Base-by-base conservation (phyloP, 148 eudicot species). In the Vaccinium vitisidaea region DNA sequence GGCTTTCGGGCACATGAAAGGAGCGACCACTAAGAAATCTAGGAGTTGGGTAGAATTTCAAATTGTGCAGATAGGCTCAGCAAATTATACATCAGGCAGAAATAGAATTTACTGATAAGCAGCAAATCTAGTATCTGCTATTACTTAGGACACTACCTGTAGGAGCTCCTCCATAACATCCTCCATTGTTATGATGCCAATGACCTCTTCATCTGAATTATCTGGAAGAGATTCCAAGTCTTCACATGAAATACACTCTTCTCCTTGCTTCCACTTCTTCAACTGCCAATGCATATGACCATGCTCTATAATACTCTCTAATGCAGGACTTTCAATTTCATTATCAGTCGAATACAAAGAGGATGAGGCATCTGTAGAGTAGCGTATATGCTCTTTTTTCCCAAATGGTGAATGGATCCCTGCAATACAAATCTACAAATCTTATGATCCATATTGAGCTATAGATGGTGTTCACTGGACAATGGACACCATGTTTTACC, bases 121-220 rank as follows among this genome's bases (percentile, higher is more conserved):
- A 56, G 61, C 61, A 56, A 56, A 19, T 59, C 65, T 59, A 59
- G 19, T 8, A 59, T 19, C 65, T 59, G n/a, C 65, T 19, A 59
- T 59, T 7, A 59, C 65, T 19, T 6, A 19, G 65, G 65, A 59
- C 7, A 18, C 65, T 59, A 59, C 65, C 65, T 59, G 65, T 59
- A 59, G 65, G 65, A 59, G 65, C 65, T 59, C 65, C 65, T 59
- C 65, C 65, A 59, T 59, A 19, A 59, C 65, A 59, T 59, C 65
- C 65, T 59, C 65, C 65, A 19, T 59, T 19, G 65, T 59, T 59
- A 59, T 19, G 10, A 19, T 59, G 21, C 65, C 65, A 59, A 59
- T 9, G 23, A 19, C 65, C 9, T 59, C 65, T 59, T 59, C 65
- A 59, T 59, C 23, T 6, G 65, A 59, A 59, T 59, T 59, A 59